phyloP scores from a whole-genome alignment of 1,139 yeast genomes.

The Suhomyces guaymorum region DNA sequence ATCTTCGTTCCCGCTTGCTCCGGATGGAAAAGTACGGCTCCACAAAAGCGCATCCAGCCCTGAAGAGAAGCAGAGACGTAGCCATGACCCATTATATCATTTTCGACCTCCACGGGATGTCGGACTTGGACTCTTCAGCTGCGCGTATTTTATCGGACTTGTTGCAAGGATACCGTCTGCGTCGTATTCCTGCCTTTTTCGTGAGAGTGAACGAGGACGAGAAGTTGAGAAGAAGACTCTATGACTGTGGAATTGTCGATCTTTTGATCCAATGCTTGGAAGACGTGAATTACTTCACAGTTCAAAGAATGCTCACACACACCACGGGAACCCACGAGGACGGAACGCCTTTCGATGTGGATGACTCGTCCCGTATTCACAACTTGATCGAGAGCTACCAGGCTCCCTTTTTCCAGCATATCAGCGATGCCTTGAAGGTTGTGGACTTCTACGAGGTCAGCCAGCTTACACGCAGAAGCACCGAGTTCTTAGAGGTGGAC shows the following conservation, averaged over 20 bases:
- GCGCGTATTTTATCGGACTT: conserved; percentile 71
- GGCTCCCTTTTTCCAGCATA: conserved; percentile 42
- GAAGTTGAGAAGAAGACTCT: conserved; percentile 32
- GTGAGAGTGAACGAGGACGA: conserved; percentile 57
- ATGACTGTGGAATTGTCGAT: conserved; percentile 33
- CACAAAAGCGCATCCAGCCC: conserved; percentile 79
- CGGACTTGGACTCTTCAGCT: conserved; percentile 84
- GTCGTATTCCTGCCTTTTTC: conserved; percentile 64
- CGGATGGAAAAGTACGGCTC: conserved; percentile 87
- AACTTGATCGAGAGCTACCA: conserved; percentile 30
- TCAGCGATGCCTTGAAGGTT: conserved; percentile 44
- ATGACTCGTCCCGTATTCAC: conserved; percentile 17
- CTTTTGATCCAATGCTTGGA: conserved; percentile 30
- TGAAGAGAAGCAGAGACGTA: conserved; percentile 54
- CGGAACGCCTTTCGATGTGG: conserved; percentile 8
- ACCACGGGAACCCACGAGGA: conserved; percentile 3
- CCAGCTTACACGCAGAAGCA: conserved; percentile 3
- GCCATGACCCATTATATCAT: conserved; percentile 66
- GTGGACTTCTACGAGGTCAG: conserved; percentile 38
- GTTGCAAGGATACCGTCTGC: conserved; percentile 51
- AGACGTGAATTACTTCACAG: conserved; percentile 30
- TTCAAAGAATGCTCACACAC: conserved; percentile 17
- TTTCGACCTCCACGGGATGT: conserved; percentile 85
- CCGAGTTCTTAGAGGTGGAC: conserved; percentile 11
- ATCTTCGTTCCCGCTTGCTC: conserved; percentile 69